Evolutionary conservation across 495 filamentous ascomycete genomes (phyloP).

Genomic region (Penicillium paxilli): DNA sequence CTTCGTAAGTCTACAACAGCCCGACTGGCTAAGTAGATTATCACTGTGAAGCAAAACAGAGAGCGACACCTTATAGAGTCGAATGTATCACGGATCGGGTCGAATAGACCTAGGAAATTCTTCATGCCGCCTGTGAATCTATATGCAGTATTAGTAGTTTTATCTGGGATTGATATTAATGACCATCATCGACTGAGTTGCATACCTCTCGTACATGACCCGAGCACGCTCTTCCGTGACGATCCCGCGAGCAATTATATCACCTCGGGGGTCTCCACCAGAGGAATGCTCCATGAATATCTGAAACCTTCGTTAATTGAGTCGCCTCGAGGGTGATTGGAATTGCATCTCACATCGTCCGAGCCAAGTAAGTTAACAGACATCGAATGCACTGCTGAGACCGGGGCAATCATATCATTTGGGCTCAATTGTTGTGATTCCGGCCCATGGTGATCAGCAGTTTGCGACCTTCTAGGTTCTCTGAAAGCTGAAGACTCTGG

Average conservation of each 20-base stretch:
- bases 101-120: constrained; percentile 41
- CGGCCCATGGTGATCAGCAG: constrained; percentile 27
- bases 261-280: constrained; percentile 33
- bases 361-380: constrained; percentile 43
- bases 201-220: constrained; percentile 44
- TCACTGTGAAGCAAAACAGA: constrained; percentile 45
- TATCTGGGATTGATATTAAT: neutral
- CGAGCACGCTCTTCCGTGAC: constrained; percentile 41
- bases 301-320: constrained; percentile 10
- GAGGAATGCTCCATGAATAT: constrained; percentile 40
- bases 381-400: constrained; percentile 42
- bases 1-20: constrained; percentile 37
- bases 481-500: constrained; percentile 21
- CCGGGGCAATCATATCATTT: constrained; percentile 45
- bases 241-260: constrained; percentile 42
- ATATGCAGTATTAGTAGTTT: neutral
- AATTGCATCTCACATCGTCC: constrained; percentile 26
- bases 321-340: neutral
- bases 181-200: neutral
- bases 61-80: constrained; percentile 45
- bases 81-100: constrained; percentile 46
- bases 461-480: constrained; percentile 25
- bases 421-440: constrained; percentile 43
- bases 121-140: constrained; percentile 43
- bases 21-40: constrained; percentile 43